These are phyloP conservation scores for Penicillium sp. DNA, from an alignment of 2,329 filamentous ascomycete genomes.

Conservation along the genomic window DNA sequence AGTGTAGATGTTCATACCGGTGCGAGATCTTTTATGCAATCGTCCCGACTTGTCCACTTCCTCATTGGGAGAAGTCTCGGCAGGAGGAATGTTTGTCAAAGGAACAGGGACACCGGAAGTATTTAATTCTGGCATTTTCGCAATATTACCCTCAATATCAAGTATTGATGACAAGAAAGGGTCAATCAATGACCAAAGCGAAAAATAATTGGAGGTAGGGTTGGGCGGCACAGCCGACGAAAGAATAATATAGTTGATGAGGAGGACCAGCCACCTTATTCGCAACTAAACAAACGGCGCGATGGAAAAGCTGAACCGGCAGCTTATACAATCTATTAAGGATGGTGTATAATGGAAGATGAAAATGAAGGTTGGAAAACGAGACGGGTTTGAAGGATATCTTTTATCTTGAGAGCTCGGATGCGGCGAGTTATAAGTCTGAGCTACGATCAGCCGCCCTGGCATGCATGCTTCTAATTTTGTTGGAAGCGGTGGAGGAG, in stretches of 20 bases:
- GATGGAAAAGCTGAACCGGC: constrained; percentile 44
- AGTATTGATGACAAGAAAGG: constrained; percentile 1
- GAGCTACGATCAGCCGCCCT: constrained; percentile 8
- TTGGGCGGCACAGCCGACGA: constrained; percentile 7
- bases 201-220: not conserved
- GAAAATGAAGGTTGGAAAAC: constrained; percentile 26
- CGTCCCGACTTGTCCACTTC: constrained; percentile 37
- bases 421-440: constrained; percentile 16
- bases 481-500: constrained; percentile 11
- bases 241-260: constrained; percentile 15
- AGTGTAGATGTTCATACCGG: constrained; percentile 61
- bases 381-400: constrained; percentile 4
- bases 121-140: constrained; percentile 9
- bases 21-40: constrained; percentile 91
- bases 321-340: constrained; percentile 39
- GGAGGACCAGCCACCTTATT: constrained; percentile 15
- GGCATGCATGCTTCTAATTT: constrained; percentile 24
- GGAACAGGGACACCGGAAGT: not conserved
- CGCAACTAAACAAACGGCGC: constrained; percentile 11
- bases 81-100: not conserved
- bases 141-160: constrained; percentile 1
- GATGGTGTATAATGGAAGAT: constrained; percentile 21
- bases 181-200: constrained; percentile 5
- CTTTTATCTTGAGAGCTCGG: constrained; percentile 15
- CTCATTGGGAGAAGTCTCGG: not conserved